A percentile compares a stretch with the other conserved stretches of the same genome.
These are phyloP conservation scores for Chrysosporium keratinophilum DNA, from an alignment of 2,329 filamentous ascomycete genomes.

Conservation along the genomic window DNA sequence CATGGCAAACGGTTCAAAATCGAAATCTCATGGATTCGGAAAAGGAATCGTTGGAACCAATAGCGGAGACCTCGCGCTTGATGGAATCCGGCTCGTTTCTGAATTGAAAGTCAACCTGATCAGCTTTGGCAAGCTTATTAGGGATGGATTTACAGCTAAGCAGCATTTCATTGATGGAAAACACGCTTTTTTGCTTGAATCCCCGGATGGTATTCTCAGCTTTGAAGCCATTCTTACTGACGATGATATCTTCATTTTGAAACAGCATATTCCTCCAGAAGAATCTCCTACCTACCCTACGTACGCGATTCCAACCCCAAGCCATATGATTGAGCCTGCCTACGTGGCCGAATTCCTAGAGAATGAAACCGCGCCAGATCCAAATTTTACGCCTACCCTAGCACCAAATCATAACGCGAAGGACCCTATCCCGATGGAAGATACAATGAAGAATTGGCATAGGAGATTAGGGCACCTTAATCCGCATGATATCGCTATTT, in stretches of 20 bases:
- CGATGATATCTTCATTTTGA: neutral
- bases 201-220: neutral
- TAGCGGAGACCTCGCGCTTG: neutral
- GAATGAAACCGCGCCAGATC: neutral
- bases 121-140: neutral
- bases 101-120: neutral
- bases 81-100: neutral
- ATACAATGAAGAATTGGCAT: neutral
- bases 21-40: neutral
- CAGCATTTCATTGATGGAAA: neutral
- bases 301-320: neutral
- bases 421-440: neutral
- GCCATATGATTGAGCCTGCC: neutral
- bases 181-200: neutral
- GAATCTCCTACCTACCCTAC: neutral
- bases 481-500: neutral
- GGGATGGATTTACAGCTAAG: neutral
- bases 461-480: conserved; percentile 1
- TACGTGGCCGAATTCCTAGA: neutral
- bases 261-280: no score
- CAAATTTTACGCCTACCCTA: neutral
- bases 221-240: neutral
- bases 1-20: neutral
- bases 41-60: neutral
- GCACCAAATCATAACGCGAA: neutral